A percentile compares a stretch with the other conserved stretches of the same genome.
Conservation (phyloP, 768 basidiomycete genomes). For the Boletus rufocinnamomeus region DNA sequence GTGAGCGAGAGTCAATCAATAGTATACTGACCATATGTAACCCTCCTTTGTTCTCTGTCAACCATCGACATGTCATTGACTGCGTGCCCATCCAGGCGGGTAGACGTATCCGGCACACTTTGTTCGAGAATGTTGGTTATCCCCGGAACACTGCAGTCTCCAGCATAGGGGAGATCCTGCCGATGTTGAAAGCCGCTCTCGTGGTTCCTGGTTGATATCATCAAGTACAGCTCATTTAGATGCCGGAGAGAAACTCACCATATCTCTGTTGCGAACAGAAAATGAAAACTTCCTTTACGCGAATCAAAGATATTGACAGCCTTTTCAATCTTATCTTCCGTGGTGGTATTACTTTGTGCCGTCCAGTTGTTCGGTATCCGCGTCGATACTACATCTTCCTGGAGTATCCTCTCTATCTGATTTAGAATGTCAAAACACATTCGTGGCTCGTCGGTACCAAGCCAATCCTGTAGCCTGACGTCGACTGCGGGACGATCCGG, state of each 20-base stretch:
- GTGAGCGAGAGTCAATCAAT: no score
- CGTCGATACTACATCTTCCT: no score
- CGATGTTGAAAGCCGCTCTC: background rate
- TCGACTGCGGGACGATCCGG: background rate
- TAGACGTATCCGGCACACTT: background rate
- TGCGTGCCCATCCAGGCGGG: no score
- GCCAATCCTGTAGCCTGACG: conserved; percentile 1
- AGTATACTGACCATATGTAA: no score
- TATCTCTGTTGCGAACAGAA: conserved; percentile 1
- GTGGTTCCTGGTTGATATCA: conserved; percentile 1
- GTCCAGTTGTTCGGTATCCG: no score
- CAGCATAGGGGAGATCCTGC: background rate
- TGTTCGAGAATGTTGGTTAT: background rate
- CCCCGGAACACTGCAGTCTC: no score
- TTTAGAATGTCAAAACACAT: background rate
- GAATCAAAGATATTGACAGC: no score
- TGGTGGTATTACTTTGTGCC: no score
- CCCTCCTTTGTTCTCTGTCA: no score
- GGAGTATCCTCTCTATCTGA: background rate
- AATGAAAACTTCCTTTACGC: background rate
- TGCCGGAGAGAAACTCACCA: background rate
- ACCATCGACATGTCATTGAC: no score
- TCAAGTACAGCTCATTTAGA: background rate
- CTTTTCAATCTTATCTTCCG: no score
- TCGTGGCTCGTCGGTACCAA: background rate